These are phyloP conservation scores for Lolium rigidum DNA, from an alignment of 176 grass and related monocot genomes.

Conservation along the genomic window DNA sequence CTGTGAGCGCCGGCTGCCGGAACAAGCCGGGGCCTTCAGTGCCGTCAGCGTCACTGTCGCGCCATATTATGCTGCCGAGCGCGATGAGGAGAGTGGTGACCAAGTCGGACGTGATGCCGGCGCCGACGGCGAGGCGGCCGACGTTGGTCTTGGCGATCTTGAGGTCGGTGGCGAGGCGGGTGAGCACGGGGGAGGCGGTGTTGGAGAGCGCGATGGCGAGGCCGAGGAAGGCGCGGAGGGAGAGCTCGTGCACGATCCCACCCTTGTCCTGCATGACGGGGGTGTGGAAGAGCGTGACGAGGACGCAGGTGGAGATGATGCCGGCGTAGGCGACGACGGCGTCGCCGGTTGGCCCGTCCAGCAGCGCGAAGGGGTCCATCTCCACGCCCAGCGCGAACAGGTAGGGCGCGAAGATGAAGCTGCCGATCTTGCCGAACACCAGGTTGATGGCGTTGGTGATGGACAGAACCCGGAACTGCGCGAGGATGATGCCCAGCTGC, in stretches of 20 bases:
- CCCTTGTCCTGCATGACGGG: constrained; percentile 42
- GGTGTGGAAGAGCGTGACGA: constrained; percentile 53
- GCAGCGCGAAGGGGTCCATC: constrained; percentile 70
- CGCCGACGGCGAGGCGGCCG: constrained; percentile 60
- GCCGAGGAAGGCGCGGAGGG: constrained; percentile 53
- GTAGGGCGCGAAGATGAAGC: constrained; percentile 62
- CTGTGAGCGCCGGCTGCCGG: constrained; percentile 38
- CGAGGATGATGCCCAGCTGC: constrained; percentile 67
- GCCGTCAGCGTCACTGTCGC: constrained; percentile 37
- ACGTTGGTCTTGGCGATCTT: constrained; percentile 79
- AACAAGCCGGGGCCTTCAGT: not conserved
- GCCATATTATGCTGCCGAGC: constrained; percentile 64
- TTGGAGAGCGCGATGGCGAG: constrained; percentile 50
- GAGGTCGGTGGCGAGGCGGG: constrained; percentile 73
- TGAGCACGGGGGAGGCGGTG: constrained; percentile 69
- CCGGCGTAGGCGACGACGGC: constrained; percentile 65
- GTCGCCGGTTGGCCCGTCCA: constrained; percentile 48
- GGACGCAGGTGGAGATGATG: constrained; percentile 51
- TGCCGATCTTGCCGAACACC: constrained; percentile 60
- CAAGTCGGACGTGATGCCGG: constrained; percentile 72
- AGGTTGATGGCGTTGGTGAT: constrained; percentile 51
- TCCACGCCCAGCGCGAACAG: constrained; percentile 80
- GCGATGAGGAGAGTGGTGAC: constrained; percentile 63
- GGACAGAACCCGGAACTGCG: constrained; percentile 46
- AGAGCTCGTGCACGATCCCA: constrained; percentile 53